phyloP scores from a whole-genome alignment of 768 basidiomycete genomes.

The Lentinus brumalis region DNA sequence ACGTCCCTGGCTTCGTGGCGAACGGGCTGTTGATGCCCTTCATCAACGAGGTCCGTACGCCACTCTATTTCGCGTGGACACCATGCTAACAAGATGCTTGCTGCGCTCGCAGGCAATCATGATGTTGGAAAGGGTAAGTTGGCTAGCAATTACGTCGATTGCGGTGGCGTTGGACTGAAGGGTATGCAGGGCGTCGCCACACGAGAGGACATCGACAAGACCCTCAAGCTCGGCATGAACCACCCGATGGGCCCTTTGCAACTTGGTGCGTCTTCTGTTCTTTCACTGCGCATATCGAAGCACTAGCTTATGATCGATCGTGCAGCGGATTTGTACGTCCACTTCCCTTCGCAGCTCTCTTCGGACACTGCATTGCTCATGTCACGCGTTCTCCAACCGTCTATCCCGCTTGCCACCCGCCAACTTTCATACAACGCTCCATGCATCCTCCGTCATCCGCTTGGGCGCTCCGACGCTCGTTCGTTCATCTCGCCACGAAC shows the following conservation, averaged over 20 bases:
- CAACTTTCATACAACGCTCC: neutral
- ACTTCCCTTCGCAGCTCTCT: conserved; percentile 6
- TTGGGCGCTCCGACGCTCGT: neutral
- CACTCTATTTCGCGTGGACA: neutral
- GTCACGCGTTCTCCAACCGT: neutral
- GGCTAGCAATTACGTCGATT: neutral
- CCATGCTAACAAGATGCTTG: neutral
- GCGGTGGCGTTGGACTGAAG: neutral
- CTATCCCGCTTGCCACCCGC: neutral
- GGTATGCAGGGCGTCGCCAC: conserved; percentile 79
- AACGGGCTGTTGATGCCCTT: conserved; percentile 97
- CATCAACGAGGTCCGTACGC: conserved; percentile 79
- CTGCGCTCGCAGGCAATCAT: conserved; percentile 72
- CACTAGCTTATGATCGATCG: neutral
- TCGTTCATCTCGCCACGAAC: neutral
- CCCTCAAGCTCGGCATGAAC: conserved; percentile 90
- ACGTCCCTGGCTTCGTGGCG: conserved; percentile 94
- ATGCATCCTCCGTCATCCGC: neutral
- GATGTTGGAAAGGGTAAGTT: conserved; percentile 80
- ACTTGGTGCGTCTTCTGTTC: conserved; percentile 51
- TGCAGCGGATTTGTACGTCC: conserved; percentile 39
- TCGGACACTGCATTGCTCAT: conserved; percentile 12
- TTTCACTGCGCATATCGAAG: neutral
- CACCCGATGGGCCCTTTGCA: conserved; percentile 95
- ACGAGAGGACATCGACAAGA: conserved; percentile 94